Base-by-base conservation (phyloP, 371 early-diverging fungal species). In the Sporodiniella umbellata region DNA sequence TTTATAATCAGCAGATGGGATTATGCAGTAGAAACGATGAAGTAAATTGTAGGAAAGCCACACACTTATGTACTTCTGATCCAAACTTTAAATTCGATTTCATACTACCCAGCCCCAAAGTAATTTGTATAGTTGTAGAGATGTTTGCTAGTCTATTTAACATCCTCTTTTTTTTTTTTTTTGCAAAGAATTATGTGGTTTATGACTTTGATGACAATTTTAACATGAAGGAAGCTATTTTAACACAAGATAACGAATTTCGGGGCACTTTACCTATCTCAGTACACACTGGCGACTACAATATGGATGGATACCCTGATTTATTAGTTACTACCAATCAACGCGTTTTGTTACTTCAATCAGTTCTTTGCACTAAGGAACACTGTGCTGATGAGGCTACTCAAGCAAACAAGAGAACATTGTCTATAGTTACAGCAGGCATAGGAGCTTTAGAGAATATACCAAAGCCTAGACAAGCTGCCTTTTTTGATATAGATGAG, bases 281-380 rank as follows among this genome's bases (percentile, higher is more conserved):
- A 2, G 51, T 83, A 3, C 72, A 76, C 24, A 42, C 64, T 50
- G 94, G 92, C 12, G 97, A 96, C 54, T 87, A 85, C 46, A 89
- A 95, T 54, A 67, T 90, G 53, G 97, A 96, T 66, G 95, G 96
- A 8, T 94, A 90, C 62, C 94, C 96, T 0, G 97, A 96, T 68
- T 45, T 84, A 5, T 53, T 95, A 19, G 75, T 94, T 0, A 80
- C 85, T 3, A 72, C 71, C 6, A 66, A 38, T 24, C 57, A 72
- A 12, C 54, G 70, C 15, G 78, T 82, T 0, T 55, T 83, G 0
- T 55, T 93, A 1, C 55, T 88, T 8, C 70, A 79, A 42, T 87
- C 87, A 5, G 67, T 78, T 0, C 64, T 82, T 8, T 90, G 92
- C 49, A 71, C 65, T 6, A 35, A 43, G 0, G 45, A 52, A 1